These are phyloP conservation scores for Tetrapisispora fleetii DNA, from an alignment of 805 yeast species.

Conservation along the genomic window DNA sequence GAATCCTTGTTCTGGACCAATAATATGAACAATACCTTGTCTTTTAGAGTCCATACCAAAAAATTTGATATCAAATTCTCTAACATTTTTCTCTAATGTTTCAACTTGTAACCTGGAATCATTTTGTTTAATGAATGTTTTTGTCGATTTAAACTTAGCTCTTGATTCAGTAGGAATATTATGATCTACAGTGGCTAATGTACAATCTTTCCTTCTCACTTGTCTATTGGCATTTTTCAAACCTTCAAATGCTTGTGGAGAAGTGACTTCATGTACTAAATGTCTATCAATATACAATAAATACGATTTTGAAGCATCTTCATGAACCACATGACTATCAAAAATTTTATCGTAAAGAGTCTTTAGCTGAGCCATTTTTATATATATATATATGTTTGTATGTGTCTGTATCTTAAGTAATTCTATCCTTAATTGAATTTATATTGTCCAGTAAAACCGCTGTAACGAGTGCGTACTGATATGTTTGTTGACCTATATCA, in stretches of 20 bases:
- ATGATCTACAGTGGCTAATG: constrained; percentile 92
- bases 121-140: constrained; percentile 74
- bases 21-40: constrained; percentile 97
- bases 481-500: too few relatives aligned
- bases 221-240: constrained; percentile 74
- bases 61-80: constrained; percentile 78
- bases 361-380: constrained; percentile 32
- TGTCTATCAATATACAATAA: constrained; percentile 92
- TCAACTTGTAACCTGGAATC: constrained; percentile 89
- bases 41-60: constrained; percentile 91
- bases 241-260: constrained; percentile 99
- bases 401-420: too few relatives aligned
- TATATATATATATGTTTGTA: too few relatives aligned
- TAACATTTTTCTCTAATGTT: constrained; percentile 88
- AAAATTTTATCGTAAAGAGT: constrained; percentile 96
- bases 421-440: too few relatives aligned
- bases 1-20: constrained; percentile 98
- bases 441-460: too few relatives aligned
- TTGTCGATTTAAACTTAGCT: constrained; percentile 58
- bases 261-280: constrained; percentile 95
- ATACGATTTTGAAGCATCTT: constrained; percentile 79
- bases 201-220: constrained; percentile 88
- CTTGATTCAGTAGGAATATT: constrained; percentile 95
- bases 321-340: constrained; percentile 86
- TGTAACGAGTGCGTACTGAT: too few relatives aligned